These are phyloP conservation scores for Lipomyces spencermartinsiae DNA, from an alignment of 805 yeast genomes.

Conservation along the genomic window DNA sequence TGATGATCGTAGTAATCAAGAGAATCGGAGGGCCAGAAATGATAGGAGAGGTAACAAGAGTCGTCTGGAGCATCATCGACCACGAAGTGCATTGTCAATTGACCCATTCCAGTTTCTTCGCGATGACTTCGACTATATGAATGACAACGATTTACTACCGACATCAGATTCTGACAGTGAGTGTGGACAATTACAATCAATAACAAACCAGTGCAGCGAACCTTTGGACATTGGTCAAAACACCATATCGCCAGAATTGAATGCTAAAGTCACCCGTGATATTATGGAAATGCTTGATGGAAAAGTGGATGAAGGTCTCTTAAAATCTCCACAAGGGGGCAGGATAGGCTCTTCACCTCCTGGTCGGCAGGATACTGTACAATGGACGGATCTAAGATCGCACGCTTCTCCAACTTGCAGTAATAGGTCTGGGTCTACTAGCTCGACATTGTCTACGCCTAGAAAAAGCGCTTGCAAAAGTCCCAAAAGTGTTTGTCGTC, in stretches of 20 bases:
- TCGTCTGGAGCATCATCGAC: not conserved
- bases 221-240: not conserved
- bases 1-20: not conserved
- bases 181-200: not conserved
- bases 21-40: not conserved
- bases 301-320: not conserved
- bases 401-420: not conserved
- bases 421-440: not conserved
- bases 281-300: conserved; percentile 5
- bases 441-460: not conserved
- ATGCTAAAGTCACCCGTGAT: not conserved
- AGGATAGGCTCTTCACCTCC: not conserved
- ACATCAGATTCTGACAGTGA: not conserved
- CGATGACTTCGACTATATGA: not conserved
- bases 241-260: not conserved
- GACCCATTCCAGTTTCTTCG: not conserved
- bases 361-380: not conserved
- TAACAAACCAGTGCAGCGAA: not conserved
- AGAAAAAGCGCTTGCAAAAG: not conserved
- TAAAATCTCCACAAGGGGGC: not conserved
- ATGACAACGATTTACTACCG: not conserved
- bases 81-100: not conserved
- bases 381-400: not conserved
- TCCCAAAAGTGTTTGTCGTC: not conserved
- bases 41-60: not conserved